Evolutionary conservation across 768 basidiomycete species (phyloP).

Genomic region (Calocybe indica): DNA sequence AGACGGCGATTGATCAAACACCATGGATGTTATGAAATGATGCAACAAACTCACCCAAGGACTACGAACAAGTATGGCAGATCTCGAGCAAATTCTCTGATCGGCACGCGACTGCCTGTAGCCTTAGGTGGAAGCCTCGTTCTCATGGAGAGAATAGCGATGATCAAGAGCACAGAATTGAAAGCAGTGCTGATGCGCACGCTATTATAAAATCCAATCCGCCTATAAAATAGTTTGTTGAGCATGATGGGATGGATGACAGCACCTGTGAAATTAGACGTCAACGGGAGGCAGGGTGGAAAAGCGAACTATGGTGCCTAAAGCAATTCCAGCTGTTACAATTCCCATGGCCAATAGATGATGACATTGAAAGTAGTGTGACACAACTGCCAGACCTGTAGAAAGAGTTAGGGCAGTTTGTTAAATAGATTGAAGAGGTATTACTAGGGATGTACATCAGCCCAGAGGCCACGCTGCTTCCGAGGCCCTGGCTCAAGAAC

Average conservation of each 20-base stretch:
- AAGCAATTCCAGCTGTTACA: constrained; percentile 32
- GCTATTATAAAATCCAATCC: constrained; percentile 32
- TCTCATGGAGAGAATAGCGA: constrained; percentile 27
- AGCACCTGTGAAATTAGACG: constrained; percentile 28
- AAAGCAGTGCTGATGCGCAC: constrained; percentile 33
- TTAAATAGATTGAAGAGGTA: background rate
- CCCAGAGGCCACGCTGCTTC: constrained; percentile 24
- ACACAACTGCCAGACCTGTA: constrained; percentile 29
- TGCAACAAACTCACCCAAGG: constrained; percentile 9
- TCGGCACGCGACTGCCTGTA: constrained; percentile 13
- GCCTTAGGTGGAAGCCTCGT: constrained; percentile 29
- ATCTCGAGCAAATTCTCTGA: constrained; percentile 23
- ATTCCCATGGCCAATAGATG: constrained; percentile 43
- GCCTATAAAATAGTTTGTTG: constrained; percentile 36
- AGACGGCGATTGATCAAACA: background rate
- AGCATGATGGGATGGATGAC: constrained; percentile 53
- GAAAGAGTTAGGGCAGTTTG: background rate
- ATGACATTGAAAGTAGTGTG: constrained; percentile 36
- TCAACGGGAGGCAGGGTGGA: background rate
- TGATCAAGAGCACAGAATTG: constrained; percentile 24
- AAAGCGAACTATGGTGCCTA: constrained; percentile 4
- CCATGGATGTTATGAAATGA: background rate
- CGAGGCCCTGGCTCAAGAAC: constrained; percentile 23
- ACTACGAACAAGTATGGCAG: constrained; percentile 20
- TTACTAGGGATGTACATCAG: constrained; percentile 31